Conservation (phyloP, 2,329 filamentous ascomycete species). For the Curvularia verruculosa region DNA sequence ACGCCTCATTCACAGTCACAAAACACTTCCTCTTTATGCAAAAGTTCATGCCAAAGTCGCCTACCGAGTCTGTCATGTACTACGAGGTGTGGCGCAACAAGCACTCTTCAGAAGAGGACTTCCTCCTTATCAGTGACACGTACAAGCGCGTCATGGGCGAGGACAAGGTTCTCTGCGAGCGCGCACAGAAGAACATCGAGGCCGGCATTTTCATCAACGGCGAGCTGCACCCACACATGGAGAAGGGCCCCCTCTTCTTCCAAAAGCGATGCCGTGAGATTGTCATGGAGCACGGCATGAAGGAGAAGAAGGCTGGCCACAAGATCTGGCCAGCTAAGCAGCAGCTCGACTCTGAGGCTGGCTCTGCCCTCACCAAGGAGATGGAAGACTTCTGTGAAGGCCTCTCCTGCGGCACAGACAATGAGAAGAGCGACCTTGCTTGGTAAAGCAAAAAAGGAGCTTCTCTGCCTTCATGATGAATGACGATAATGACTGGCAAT, state of each 20-base stretch:
- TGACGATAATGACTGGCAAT: conserved; percentile 14
- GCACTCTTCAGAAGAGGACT: conserved; percentile 64
- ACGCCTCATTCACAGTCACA: conserved; percentile 42
- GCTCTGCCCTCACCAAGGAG: conserved; percentile 29
- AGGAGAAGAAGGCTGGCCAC: conserved; percentile 53
- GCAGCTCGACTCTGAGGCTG: conserved; percentile 26
- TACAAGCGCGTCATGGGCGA: conserved; percentile 70
- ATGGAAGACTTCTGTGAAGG: conserved; percentile 39
- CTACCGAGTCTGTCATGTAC: conserved; percentile 61
- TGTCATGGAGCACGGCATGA: conserved; percentile 56
- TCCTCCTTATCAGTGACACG: conserved; percentile 62
- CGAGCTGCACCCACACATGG: conserved; percentile 65
- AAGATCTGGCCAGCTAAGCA: conserved; percentile 62
- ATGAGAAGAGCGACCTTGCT: conserved; percentile 37
- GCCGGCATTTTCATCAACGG: conserved; percentile 67
- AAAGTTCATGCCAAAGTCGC: conserved; percentile 63
- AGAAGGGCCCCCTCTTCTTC: conserved; percentile 65
- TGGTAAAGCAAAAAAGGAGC: conserved; percentile 29
- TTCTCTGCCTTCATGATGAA: not conserved
- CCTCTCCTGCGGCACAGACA: conserved; percentile 33
- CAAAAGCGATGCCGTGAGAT: conserved; percentile 59
- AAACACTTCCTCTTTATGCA: conserved; percentile 68
- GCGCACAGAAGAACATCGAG: conserved; percentile 66
- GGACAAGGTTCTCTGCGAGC: conserved; percentile 67
- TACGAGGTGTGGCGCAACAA: conserved; percentile 70